Evolutionary conservation across 768 basidiomycete species (phyloP).

Genomic region (Lactarius hatsudake): DNA sequence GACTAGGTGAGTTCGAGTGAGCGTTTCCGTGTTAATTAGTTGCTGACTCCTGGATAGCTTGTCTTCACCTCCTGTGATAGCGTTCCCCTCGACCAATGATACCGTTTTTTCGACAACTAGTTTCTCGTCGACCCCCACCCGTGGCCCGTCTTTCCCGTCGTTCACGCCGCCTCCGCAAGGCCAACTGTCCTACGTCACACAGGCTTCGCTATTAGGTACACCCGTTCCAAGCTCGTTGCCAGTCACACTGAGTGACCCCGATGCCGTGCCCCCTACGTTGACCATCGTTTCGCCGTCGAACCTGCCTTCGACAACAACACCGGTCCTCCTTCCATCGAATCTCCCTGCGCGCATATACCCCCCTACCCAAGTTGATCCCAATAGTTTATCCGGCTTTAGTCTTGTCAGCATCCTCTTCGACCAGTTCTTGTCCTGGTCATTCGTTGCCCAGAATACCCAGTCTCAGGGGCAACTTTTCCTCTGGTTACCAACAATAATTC

Average conservation of each 20-base stretch:
- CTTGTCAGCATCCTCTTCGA: conserved; percentile 68
- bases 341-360: conserved; percentile 65
- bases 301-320: conserved; percentile 30
- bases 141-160: conserved; percentile 22
- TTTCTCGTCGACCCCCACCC: conserved; percentile 12
- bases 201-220: conserved; percentile 35
- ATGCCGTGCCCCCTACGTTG: conserved; percentile 36
- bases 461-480: conserved; percentile 77
- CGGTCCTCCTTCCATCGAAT: conserved; percentile 49
- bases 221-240: conserved; percentile 29
- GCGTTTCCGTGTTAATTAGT: background rate
- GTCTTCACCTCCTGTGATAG: conserved; percentile 19
- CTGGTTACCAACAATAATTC: conserved; percentile 55
- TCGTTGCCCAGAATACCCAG: conserved; percentile 55
- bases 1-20: conserved; percentile 2
- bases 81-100: conserved; percentile 18
- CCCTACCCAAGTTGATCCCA: conserved; percentile 25
- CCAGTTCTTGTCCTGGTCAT: conserved; percentile 58
- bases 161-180: conserved; percentile 34
- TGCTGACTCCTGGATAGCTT: background rate
- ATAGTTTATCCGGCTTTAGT: conserved; percentile 39
- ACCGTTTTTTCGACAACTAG: background rate
- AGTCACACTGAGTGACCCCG: conserved; percentile 38
- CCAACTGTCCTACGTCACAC: conserved; percentile 37
- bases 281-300: conserved; percentile 28